These are phyloP conservation scores for Pinus tabuliformis DNA, from an alignment of 75 land plant species.

Conservation along the genomic window DNA sequence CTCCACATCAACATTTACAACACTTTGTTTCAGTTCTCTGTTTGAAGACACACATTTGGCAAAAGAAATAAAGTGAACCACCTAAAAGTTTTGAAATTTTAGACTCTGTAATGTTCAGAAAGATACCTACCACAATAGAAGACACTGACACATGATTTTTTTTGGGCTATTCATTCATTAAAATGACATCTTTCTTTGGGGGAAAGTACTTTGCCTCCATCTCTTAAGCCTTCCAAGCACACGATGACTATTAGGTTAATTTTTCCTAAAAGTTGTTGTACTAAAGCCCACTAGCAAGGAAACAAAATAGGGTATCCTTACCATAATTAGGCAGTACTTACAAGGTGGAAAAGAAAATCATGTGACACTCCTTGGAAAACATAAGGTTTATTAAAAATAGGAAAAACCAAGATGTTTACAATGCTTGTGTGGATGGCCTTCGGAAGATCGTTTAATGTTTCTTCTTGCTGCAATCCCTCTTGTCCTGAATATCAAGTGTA, in stretches of 20 bases:
- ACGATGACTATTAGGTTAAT: not conserved
- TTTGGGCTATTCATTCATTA: slow-evolving; percentile 70
- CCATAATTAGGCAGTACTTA: not conserved
- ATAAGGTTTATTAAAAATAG: slow-evolving; percentile 31
- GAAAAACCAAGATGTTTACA: slow-evolving; percentile 32
- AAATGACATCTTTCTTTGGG: slow-evolving; percentile 44
- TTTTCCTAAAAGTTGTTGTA: too few species aligned
- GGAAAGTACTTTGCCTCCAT: slow-evolving; percentile 29
- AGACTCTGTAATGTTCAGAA: too few species aligned
- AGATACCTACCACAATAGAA: slow-evolving; percentile 11
- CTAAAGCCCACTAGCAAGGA: too few species aligned
- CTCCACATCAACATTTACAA: too few species aligned
- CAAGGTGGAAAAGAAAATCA: too few species aligned
- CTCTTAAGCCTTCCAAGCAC: slow-evolving; percentile 41
- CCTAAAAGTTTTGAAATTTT: too few species aligned
- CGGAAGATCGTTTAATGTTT: slow-evolving; percentile 34
- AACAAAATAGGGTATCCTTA: not conserved
- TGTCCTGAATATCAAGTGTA: slow-evolving; percentile 51
- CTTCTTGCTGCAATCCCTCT: slow-evolving; percentile 16
- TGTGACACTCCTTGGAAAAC: slow-evolving; percentile 9
- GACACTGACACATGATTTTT: slow-evolving; percentile 61
- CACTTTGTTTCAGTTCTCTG: too few species aligned
- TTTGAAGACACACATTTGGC: too few species aligned
- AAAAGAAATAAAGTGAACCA: too few species aligned
- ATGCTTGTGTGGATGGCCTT: slow-evolving; percentile 55